These are phyloP conservation scores for Botrytis aclada DNA, from an alignment of 2,329 filamentous ascomycete genomes.

Conservation along the genomic window DNA sequence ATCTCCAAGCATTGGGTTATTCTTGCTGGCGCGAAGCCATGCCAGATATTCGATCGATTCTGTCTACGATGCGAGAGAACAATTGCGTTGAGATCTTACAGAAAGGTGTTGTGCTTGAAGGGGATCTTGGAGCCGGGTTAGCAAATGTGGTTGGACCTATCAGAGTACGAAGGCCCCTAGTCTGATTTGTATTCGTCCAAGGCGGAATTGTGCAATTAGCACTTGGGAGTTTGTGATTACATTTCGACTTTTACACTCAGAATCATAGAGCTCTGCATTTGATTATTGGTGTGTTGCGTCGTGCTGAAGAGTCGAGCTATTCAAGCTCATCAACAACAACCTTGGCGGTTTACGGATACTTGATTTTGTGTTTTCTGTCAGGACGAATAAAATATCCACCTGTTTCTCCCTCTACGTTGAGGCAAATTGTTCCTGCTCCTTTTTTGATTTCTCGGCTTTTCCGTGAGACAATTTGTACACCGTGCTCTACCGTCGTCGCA, in stretches of 20 bases:
- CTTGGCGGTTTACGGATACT: not conserved
- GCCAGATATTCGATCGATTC: not conserved
- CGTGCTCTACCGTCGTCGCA: not conserved
- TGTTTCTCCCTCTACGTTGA: not conserved
- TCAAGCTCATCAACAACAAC: not conserved
- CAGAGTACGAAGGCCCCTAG: not conserved
- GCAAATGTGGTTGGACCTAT: slow-evolving; percentile 5
- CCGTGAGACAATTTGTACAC: not conserved
- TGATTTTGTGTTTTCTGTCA: not conserved
- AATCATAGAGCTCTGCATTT: not conserved
- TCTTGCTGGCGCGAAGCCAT: slow-evolving; percentile 5
- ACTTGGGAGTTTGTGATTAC: too few species aligned
- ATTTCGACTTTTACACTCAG: not conserved
- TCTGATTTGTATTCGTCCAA: not conserved
- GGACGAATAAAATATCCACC: too few species aligned
- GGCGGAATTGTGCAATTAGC: accelerated
- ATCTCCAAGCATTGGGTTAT: not conserved
- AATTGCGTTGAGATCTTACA: not conserved
- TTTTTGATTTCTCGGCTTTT: not conserved
- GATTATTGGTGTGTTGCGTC: not conserved
- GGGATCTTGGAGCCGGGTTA: not conserved
- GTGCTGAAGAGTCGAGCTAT: not conserved
- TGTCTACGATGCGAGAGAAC: not conserved
- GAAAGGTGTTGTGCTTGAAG: not conserved
- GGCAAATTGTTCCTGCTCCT: too few species aligned